phyloP scores from a whole-genome alignment of 495 filamentous ascomycete genomes.

The Lasiosphaeria miniovina region DNA sequence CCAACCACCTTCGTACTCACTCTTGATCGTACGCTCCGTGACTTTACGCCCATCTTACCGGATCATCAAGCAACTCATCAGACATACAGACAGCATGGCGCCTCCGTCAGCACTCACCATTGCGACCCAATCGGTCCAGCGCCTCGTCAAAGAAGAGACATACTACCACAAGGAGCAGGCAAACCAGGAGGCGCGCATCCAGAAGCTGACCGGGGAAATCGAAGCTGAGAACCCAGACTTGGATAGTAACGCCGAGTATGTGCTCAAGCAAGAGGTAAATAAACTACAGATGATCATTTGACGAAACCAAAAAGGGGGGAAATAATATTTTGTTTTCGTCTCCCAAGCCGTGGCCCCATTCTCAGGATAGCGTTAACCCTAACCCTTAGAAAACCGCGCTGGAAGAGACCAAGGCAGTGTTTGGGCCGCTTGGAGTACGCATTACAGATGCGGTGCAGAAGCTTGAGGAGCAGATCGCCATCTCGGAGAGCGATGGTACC shows the following conservation, averaged over 20 bases:
- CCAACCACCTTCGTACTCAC: too few relatives aligned
- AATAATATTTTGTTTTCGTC: not conserved
- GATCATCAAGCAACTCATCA: not conserved
- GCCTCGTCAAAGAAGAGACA: slow-evolving; percentile 85
- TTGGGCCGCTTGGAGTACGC: slow-evolving; percentile 63
- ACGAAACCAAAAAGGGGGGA: too few relatives aligned
- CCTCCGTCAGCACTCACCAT: slow-evolving; percentile 31
- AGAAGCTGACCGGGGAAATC: slow-evolving; percentile 60
- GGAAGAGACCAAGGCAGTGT: slow-evolving; percentile 78
- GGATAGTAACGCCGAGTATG: slow-evolving; percentile 67
- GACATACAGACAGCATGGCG: slow-evolving; percentile 21
- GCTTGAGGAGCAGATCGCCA: slow-evolving; percentile 58
- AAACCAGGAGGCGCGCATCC: slow-evolving; percentile 66
- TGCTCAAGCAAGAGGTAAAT: slow-evolving; percentile 78
- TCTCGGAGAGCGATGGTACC: slow-evolving; percentile 55
- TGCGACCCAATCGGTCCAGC: slow-evolving; percentile 51
- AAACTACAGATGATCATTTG: not conserved
- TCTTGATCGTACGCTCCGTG: too few relatives aligned
- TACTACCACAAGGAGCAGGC: slow-evolving; percentile 83
- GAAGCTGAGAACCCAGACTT: slow-evolving; percentile 35
- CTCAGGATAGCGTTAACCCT: slow-evolving; percentile 23
- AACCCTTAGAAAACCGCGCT: slow-evolving; percentile 62
- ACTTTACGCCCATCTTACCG: too few relatives aligned
- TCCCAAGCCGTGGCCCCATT: not conserved
- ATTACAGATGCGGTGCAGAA: slow-evolving; percentile 64